phyloP scores from a whole-genome alignment of 2,329 filamentous ascomycete genomes.

The Aspergillus thermomutatus region DNA sequence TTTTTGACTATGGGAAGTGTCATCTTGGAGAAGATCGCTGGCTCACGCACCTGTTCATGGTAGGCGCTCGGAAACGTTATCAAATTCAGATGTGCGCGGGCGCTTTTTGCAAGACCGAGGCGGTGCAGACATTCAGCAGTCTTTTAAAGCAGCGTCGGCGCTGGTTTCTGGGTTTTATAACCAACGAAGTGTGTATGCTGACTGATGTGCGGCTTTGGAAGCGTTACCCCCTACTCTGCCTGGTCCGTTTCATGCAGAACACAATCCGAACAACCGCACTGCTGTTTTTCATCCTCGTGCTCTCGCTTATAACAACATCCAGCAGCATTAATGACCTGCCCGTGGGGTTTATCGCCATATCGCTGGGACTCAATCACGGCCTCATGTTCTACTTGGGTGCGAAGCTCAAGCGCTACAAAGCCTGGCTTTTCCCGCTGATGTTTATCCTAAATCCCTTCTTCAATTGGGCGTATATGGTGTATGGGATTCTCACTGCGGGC shows the following conservation, averaged over 20 bases:
- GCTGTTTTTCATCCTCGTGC: slow-evolving; percentile 88
- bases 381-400: slow-evolving; percentile 95
- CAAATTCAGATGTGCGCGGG: slow-evolving; percentile 98
- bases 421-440: slow-evolving; percentile 93
- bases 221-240: slow-evolving; percentile 78
- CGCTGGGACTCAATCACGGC: slow-evolving; percentile 86
- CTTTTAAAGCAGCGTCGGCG: slow-evolving; percentile 90
- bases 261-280: slow-evolving; percentile 92
- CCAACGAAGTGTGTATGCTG: slow-evolving; percentile 97
- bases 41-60: slow-evolving; percentile 99
- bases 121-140: slow-evolving; percentile 80
- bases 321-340: slow-evolving; percentile 76
- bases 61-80: slow-evolving; percentile 85
- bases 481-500: slow-evolving; percentile 90
- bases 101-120: slow-evolving; percentile 97
- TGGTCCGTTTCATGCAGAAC: slow-evolving; percentile 92
- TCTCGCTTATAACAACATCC: slow-evolving; percentile 81
- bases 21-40: slow-evolving; percentile 94
- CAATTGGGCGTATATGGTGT: slow-evolving; percentile 98
- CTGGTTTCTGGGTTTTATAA: slow-evolving; percentile 97
- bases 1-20: slow-evolving; percentile 95
- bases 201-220: slow-evolving; percentile 91
- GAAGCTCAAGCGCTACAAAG: slow-evolving; percentile 84
- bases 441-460: slow-evolving; percentile 94
- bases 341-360: slow-evolving; percentile 89